Percentiles rank a stretch among this genome's conserved stretches.
These are phyloP conservation scores for Candida silvatica DNA, from an alignment of 805 yeast species.

Conservation along the genomic window DNA sequence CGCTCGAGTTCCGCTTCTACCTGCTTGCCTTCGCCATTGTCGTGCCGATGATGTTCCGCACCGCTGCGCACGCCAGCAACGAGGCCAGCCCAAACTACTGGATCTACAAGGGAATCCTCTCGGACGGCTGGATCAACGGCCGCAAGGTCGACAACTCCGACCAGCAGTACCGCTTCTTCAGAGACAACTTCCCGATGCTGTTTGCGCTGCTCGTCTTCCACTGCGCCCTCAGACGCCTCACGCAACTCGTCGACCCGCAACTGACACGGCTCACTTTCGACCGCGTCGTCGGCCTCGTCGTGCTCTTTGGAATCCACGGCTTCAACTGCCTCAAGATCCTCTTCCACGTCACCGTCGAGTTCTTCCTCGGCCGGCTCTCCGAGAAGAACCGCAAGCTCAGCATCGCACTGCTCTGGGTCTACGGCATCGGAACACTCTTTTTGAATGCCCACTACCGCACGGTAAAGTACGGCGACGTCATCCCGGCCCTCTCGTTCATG, in stretches of 20 bases:
- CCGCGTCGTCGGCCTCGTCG: conserved; percentile 57
- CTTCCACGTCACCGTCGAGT: conserved; percentile 49
- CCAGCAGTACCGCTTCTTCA: conserved; percentile 76
- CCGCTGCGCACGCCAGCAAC: conserved; percentile 76
- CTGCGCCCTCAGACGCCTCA: conserved; percentile 35
- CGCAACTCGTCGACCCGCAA: conserved; percentile 27
- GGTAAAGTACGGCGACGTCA: conserved; percentile 37
- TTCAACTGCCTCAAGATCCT: conserved; percentile 55
- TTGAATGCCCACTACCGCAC: conserved; percentile 62
- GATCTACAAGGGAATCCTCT: conserved; percentile 48
- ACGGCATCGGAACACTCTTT: conserved; percentile 72
- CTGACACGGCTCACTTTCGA: conserved; percentile 45
- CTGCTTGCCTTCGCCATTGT: conserved; percentile 51
- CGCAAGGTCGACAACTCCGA: conserved; percentile 91
- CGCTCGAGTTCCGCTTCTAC: conserved; percentile 70
- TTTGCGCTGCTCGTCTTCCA: conserved; percentile 50
- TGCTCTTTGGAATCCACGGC: conserved; percentile 74
- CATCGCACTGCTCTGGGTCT: conserved; percentile 52
- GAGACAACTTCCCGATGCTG: conserved; percentile 68
- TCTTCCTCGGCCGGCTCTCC: conserved; percentile 32
- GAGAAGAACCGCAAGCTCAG: conserved; percentile 30
- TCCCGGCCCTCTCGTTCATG: conserved; percentile 35
- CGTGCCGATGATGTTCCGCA: conserved; percentile 75
- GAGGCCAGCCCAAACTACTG: conserved; percentile 68
- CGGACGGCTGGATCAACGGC: conserved; percentile 86